Evolutionary conservation across 306 rosid genomes (phyloP).

Genomic region (Cucurbita argyrosperma): DNA sequence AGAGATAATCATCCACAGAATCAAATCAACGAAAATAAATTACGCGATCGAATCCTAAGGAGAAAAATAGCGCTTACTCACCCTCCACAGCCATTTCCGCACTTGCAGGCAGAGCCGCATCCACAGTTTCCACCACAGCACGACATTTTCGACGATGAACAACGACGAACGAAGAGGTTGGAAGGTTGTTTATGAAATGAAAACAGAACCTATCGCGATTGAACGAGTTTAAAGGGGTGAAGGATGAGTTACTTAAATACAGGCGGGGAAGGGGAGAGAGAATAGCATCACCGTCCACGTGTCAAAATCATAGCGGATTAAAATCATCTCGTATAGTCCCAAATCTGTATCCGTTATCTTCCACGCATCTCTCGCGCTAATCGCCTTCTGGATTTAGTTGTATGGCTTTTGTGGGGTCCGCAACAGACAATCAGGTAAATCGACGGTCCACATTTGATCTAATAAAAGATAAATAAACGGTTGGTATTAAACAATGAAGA

Average conservation of each 20-base stretch:
- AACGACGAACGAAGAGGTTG: neutral
- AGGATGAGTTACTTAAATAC: neutral
- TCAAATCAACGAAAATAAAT: neutral
- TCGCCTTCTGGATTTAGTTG: neutral
- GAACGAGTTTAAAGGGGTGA: neutral
- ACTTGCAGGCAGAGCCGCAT: neutral
- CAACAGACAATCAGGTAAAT: neutral
- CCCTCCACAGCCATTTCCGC: conserved; percentile 12
- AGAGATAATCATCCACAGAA: neutral
- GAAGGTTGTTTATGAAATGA: neutral
- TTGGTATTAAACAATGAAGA: neutral
- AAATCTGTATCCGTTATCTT: neutral
- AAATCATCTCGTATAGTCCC: neutral
- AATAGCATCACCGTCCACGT: neutral
- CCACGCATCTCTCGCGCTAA: neutral
- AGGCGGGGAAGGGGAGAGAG: neutral
- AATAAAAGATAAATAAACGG: neutral
- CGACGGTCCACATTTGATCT: neutral
- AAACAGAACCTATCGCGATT: neutral
- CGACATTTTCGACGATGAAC: conserved; percentile 1
- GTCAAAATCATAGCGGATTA: neutral
- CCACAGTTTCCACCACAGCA: conserved; percentile 16
- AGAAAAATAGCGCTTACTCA: neutral
- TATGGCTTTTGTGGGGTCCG: neutral
- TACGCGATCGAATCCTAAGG: neutral